Evolutionary conservation across 495 filamentous ascomycete species (phyloP).

Genomic region (Penicillium arizonense): DNA sequence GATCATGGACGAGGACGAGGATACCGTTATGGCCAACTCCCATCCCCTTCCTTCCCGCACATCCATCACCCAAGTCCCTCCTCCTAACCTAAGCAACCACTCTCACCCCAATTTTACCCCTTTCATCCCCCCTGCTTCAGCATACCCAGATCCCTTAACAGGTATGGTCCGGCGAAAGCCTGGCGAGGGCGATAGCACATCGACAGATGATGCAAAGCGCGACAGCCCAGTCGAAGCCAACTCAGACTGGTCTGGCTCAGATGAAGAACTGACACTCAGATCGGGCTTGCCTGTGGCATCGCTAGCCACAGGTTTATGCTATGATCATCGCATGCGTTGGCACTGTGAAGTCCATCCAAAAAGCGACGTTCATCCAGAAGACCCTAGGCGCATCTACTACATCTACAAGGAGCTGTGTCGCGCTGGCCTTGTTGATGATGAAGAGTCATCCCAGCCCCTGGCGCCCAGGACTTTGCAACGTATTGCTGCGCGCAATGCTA

Average conservation of each 20-base stretch:
- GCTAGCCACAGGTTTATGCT: slow-evolving; percentile 75
- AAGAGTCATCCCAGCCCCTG: slow-evolving; percentile 43
- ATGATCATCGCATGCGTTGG: slow-evolving; percentile 89
- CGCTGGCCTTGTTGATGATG: slow-evolving; percentile 69
- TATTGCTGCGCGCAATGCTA: slow-evolving; percentile 74
- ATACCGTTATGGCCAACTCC: slow-evolving; percentile 41
- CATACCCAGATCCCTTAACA: slow-evolving; percentile 1
- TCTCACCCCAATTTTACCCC: slow-evolving; percentile 30
- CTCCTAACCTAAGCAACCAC: slow-evolving; percentile 12
- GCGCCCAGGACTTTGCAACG: slow-evolving; percentile 65
- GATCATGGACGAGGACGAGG: slow-evolving; percentile 39
- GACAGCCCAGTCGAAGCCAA: slow-evolving; percentile 39
- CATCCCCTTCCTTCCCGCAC: slow-evolving; percentile 18
- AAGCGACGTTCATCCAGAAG: slow-evolving; percentile 84
- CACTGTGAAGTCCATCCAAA: slow-evolving; percentile 76
- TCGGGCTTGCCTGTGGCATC: slow-evolving; percentile 38
- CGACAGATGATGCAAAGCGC: slow-evolving; percentile 20
- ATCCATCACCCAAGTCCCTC: slow-evolving; percentile 11
- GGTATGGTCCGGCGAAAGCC: slow-evolving; percentile 8
- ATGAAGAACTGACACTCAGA: slow-evolving; percentile 22
- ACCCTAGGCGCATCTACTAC: slow-evolving; percentile 82
- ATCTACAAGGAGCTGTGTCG: slow-evolving; percentile 84
- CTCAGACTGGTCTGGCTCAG: slow-evolving; percentile 45
- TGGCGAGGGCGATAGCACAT: slow-evolving; percentile 23
- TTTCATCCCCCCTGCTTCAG: slow-evolving; percentile 10